Conservation (phyloP, 306 rosid genomes). For the Pyrus communis region DNA sequence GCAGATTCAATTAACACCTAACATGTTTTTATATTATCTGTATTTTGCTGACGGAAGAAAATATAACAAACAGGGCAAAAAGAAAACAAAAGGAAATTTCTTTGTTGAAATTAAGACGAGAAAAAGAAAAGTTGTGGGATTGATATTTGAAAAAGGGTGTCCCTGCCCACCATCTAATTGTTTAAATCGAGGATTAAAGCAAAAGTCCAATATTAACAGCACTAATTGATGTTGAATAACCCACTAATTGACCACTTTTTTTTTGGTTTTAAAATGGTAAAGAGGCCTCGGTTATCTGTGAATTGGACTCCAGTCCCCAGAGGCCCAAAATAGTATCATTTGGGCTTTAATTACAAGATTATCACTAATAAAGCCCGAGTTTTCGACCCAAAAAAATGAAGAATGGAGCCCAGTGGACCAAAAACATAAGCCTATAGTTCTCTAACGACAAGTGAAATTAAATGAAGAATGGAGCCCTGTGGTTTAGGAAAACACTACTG, state of each 20-base stretch:
- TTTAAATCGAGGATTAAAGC: constrained; percentile 2
- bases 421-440: neutral
- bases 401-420: neutral
- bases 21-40: constrained; percentile 11
- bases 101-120: constrained; percentile 30
- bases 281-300: neutral
- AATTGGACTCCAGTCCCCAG: neutral
- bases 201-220: neutral
- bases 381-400: neutral
- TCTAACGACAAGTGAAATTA: neutral
- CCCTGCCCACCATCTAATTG: constrained; percentile 5
- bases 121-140: neutral
- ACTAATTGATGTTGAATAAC: constrained; percentile 28
- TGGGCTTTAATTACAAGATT: neutral
- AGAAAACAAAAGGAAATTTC: constrained; percentile 22
- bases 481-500: too few relatives aligned
- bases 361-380: neutral
- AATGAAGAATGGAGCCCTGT: too few relatives aligned
- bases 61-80: constrained; percentile 21
- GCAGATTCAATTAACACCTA: constrained; percentile 29
- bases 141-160: neutral
- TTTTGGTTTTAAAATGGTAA: neutral
- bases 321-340: neutral
- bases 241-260: constrained; percentile 23
- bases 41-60: constrained; percentile 14